phyloP scores from a whole-genome alignment of 305 asterid species.

The Salvia sclarea region DNA sequence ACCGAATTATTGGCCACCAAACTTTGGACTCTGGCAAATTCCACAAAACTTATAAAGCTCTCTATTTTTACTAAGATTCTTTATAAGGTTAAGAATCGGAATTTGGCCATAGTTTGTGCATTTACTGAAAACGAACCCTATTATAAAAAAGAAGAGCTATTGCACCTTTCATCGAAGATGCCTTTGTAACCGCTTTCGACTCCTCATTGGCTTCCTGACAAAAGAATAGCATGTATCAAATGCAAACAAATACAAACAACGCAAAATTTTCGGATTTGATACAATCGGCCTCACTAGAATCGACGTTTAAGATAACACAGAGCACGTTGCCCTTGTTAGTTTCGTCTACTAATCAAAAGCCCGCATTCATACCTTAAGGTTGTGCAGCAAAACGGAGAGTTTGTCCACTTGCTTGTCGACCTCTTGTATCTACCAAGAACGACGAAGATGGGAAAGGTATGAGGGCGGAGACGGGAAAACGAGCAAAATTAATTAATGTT shows the following conservation, averaged over 20 bases:
- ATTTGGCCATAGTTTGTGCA: too few species aligned
- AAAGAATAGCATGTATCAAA: neutral
- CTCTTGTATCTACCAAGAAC: slow-evolving; percentile 62
- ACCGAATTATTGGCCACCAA: too few species aligned
- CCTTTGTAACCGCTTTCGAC: slow-evolving; percentile 80
- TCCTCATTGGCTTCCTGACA: slow-evolving; percentile 84
- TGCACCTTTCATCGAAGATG: slow-evolving; percentile 86
- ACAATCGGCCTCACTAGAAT: neutral
- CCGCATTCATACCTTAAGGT: slow-evolving; percentile 61
- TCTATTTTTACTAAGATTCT: too few species aligned
- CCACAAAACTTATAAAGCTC: too few species aligned
- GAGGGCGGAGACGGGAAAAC: neutral
- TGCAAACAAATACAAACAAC: too few species aligned
- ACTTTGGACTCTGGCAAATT: too few species aligned
- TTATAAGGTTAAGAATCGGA: too few species aligned
- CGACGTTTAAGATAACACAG: neutral
- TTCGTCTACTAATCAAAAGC: neutral
- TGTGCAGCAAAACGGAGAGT: slow-evolving; percentile 54
- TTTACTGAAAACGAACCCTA: too few species aligned
- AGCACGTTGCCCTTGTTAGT: too few species aligned
- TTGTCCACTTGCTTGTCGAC: slow-evolving; percentile 73
- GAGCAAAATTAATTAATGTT: too few species aligned
- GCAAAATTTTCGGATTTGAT: neutral
- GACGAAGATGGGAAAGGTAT: slow-evolving; percentile 1
- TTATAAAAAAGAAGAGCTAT: slow-evolving; percentile 9